Conservation (phyloP, 2,329 filamentous ascomycete species). For the Fusarium beomiforme region DNA sequence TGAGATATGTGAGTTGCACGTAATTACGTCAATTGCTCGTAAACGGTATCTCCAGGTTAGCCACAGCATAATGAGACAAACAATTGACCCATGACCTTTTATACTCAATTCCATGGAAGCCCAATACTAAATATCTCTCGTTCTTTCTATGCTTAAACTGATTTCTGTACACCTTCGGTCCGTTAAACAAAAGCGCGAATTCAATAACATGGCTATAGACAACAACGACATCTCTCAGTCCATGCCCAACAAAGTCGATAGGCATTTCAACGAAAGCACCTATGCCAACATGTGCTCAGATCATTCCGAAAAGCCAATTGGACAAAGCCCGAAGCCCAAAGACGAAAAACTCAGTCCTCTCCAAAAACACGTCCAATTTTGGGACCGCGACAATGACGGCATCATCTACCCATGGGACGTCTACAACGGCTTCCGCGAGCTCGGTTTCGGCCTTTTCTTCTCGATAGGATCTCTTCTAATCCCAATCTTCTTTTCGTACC, state of each 20-base stretch:
- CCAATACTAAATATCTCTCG: too few relatives aligned
- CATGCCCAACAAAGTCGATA: not conserved
- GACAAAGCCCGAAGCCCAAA: not conserved
- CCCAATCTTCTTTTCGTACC: slow-evolving; percentile 57
- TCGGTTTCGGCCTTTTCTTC: slow-evolving; percentile 54
- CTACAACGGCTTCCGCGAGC: slow-evolving; percentile 52
- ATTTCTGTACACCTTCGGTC: not conserved
- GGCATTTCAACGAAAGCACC: not conserved
- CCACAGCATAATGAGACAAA: not conserved
- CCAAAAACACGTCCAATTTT: slow-evolving; percentile 55
- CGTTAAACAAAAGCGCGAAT: not conserved
- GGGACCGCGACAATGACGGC: slow-evolving; percentile 53
- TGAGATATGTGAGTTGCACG: not conserved
- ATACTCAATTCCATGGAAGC: not conserved
- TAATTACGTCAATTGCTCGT: slow-evolving; percentile 27
- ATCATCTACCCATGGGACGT: slow-evolving; percentile 52
- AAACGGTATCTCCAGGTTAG: not conserved
- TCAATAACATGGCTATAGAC: not conserved
- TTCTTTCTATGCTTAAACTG: not conserved
- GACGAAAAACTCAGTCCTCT: slow-evolving; percentile 28
- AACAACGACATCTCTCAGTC: not conserved
- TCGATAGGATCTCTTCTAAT: slow-evolving; percentile 54
- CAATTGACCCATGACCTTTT: not conserved
- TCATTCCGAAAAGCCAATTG: not conserved
- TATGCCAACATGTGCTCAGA: not conserved